Evolutionary conservation across 164 flowering plant genomes (phyloP), one percentile per base, ranked within the genome.

Genomic region (Macadamia tetraphylla): DNA sequence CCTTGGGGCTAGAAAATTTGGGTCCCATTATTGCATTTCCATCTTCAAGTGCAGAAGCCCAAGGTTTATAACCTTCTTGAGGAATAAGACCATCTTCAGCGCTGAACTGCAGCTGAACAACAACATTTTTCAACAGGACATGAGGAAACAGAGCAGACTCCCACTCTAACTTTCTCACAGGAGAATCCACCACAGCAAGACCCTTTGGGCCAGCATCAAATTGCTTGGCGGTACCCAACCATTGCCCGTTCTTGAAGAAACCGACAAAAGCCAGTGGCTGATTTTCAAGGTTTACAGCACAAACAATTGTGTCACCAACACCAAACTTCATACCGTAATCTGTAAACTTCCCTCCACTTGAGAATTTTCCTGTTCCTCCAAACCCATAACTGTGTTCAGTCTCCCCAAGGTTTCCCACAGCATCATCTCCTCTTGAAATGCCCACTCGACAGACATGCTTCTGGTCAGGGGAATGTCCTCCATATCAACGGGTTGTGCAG

Each of bases 351-450:
- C 85, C 80, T 0, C 74, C 73, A 81, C 46, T 77, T 55, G 86
- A 86, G 71, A 84, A 83, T 58, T 79, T 84, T 35, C 90, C 88
- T 1, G 88, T 86, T 29, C 92, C 86, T 13, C 87, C 90, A 75
- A 64, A 83, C 8, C 87, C 86, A 75, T 78, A 83, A 73, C 88
- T 84, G 61, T 78, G 64, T 9, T 60, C 62, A 14, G 80, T 84
- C 70, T 88, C 88, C 18, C 92, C 88, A 64, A 88, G 85, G 35
- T 59, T 78, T 65, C 82, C 84, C 6, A 85, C 80, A 7, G 68
- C 11, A 51, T 78, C 81, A 70, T 82, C 86, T 13, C 88, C 92
- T 73, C 83, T 82, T 1, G 87, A 88, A 68, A 86, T 72, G 30
- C 90, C 92, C 60, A 86, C 60, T 48, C 90, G 88, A 61, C 86